Conservation (phyloP, 768 basidiomycete species). For the Tulasnella calospora region DNA sequence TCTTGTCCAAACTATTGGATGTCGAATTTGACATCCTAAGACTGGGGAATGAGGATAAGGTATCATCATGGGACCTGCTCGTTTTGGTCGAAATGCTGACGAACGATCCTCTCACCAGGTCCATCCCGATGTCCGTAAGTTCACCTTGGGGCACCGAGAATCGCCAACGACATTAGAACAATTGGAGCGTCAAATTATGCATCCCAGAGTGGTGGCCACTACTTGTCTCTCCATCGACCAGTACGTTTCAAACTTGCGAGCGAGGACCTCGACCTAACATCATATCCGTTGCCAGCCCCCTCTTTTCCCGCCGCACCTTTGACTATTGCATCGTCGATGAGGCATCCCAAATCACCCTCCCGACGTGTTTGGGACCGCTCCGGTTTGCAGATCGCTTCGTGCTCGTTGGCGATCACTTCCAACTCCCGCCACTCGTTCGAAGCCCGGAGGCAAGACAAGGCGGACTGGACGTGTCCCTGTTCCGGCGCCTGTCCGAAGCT, state of each 20-base stretch:
- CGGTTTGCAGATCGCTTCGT: conserved; percentile 87
- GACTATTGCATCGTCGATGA: conserved; percentile 98
- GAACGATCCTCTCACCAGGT: conserved; percentile 49
- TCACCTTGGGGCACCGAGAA: conserved; percentile 57
- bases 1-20: conserved; percentile 71
- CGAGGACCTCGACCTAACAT: not conserved
- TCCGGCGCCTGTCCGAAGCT: conserved; percentile 79
- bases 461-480: conserved; percentile 85
- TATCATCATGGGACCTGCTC: conserved; percentile 34
- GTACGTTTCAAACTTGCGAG: conserved; percentile 46
- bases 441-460: conserved; percentile 72
- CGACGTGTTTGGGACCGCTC: conserved; percentile 90
- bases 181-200: conserved; percentile 74
- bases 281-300: conserved; percentile 47
- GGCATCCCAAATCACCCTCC: conserved; percentile 94
- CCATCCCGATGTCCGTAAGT: conserved; percentile 70
- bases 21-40: conserved; percentile 70
- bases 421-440: conserved; percentile 89
- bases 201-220: conserved; percentile 90
- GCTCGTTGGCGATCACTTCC: conserved; percentile 95
- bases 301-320: conserved; percentile 80
- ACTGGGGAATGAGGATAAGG: conserved; percentile 90
- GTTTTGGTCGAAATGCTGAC: not conserved
- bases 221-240: conserved; percentile 93
- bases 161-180: conserved; percentile 68